Evolutionary conservation across 2,329 filamentous ascomycete genomes (phyloP).

Genomic region (Leptographium galeiforme): DNA sequence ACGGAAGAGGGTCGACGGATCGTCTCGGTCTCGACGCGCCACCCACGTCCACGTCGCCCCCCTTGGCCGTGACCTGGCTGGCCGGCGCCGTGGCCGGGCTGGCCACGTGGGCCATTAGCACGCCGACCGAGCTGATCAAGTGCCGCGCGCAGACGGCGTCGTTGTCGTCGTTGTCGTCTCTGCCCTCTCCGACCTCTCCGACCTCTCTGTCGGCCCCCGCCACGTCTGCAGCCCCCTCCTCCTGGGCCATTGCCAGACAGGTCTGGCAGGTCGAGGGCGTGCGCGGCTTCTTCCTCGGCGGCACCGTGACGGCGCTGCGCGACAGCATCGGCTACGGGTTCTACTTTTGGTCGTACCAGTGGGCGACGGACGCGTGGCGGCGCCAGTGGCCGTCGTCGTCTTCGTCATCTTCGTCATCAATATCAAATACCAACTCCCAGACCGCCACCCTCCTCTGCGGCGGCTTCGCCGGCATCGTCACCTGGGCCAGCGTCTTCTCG

Average conservation of each 20-base stretch:
- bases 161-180: too few species aligned
- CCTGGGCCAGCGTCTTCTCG: conserved; percentile 84
- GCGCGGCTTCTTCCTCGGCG: conserved; percentile 67
- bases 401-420: background rate
- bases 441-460: conserved; percentile 64
- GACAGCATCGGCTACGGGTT: conserved; percentile 94
- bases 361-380: conserved; percentile 41
- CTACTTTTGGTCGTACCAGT: conserved; percentile 90
- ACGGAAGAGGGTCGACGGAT: too few species aligned
- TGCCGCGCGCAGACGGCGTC: conserved; percentile 66
- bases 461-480: conserved; percentile 73
- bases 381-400: background rate
- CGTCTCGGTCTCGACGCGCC: background rate
- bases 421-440: conserved; percentile 10
- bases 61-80: conserved; percentile 52
- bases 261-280: conserved; percentile 44
- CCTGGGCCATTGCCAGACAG: conserved; percentile 49
- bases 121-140: conserved; percentile 84
- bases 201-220: too few species aligned
- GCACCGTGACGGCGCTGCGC: conserved; percentile 64
- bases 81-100: conserved; percentile 74
- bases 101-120: conserved; percentile 72
- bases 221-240: conserved; percentile 30
- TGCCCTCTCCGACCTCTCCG: too few species aligned
- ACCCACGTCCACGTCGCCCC: conserved; percentile 9